phyloP scores from a whole-genome alignment of 805 yeast species.

The Saccharomycopsis synnaedendra region DNA sequence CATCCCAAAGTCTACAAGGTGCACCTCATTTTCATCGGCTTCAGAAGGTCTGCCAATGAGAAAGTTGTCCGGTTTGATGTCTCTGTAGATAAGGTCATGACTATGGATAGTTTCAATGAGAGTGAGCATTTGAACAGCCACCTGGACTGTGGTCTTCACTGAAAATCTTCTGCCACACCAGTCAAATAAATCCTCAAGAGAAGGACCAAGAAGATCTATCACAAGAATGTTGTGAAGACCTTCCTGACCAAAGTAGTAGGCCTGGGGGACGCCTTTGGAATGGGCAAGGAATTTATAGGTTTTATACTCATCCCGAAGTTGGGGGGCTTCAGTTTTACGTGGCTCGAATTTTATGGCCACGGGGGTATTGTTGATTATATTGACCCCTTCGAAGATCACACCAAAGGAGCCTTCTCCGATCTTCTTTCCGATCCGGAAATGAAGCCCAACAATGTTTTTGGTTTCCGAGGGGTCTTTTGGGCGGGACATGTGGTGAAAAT shows the following conservation, averaged over 20 bases:
- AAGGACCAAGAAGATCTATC: slow-evolving; percentile 90
- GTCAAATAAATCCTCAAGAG: slow-evolving; percentile 90
- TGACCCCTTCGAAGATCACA: slow-evolving; percentile 91
- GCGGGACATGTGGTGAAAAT: no score
- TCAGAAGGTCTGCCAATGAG: slow-evolving; percentile 83
- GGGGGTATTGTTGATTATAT: slow-evolving; percentile 80
- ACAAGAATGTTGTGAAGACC: slow-evolving; percentile 93
- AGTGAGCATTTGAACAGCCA: slow-evolving; percentile 88
- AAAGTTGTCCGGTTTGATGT: slow-evolving; percentile 96
- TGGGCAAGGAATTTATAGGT: slow-evolving; percentile 85
- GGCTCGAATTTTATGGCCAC: slow-evolving; percentile 98
- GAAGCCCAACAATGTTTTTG: slow-evolving; percentile 64
- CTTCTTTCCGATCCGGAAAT: slow-evolving; percentile 93
- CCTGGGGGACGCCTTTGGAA: slow-evolving; percentile 80
- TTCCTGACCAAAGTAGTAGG: slow-evolving; percentile 98
- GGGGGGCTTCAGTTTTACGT: slow-evolving; percentile 94
- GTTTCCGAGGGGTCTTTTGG: background rate
- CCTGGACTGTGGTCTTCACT: slow-evolving; percentile 83
- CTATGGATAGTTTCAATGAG: slow-evolving; percentile 81
- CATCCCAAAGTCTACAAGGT: slow-evolving; percentile 96
- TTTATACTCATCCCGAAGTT: slow-evolving; percentile 89
- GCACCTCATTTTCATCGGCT: slow-evolving; percentile 74
- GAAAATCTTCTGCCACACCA: slow-evolving; percentile 94
- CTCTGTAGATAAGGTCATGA: slow-evolving; percentile 86
- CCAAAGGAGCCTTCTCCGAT: slow-evolving; percentile 99